Evolutionary conservation across 768 basidiomycete species (phyloP), one percentile per base, ranked within the genome.

Genomic region (Hydnum rufescens): DNA sequence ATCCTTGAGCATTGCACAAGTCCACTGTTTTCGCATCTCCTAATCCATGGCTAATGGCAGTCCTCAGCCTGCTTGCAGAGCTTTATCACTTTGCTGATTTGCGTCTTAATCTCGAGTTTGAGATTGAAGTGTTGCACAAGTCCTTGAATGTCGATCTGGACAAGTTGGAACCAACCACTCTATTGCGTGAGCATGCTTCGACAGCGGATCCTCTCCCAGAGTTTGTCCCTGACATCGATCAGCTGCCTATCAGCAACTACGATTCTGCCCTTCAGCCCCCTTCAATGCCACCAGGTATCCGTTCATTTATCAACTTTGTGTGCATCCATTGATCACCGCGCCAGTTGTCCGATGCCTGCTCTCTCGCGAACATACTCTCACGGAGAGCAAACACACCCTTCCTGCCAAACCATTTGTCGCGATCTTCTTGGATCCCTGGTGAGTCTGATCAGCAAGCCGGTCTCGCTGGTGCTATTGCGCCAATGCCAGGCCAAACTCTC

Each of bases 41-140:
- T 25, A 99, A 96, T 64, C 95, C 95, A 1, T 99, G 95, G 95
- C 67, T 99, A 49, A 92, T 96, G 82, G 92, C 85, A 0, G 85
- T 99, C 57, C 71, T 97, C 60, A 78, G 82, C 58, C 71, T 97
- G 42, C 75, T 97, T 43, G 85, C 79, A 42, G 95, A 99, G 64
- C 74, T 99, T 19, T 97, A 99, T 65, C 86, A 92, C 63, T 92
- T 82, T 60, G 93, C 89, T 3, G 92, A 97, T 59, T 73, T 97
- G 56, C 93, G 93, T 67, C 71, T 97, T 52, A 95, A 96, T 63
- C 74, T 90, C 63, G 96, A 96, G 66, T 99, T 99, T 61, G 95
- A 97, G 67, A 97, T 99, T 52, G 95, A 99, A 66, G 80, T 96
- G 34, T 69, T 97, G 19, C 96, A 92, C 73, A 92, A 89, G 64